Evolutionary conservation across 495 filamentous ascomycete genomes (phyloP).

Genomic region (Talaromyces trachyspermus): DNA sequence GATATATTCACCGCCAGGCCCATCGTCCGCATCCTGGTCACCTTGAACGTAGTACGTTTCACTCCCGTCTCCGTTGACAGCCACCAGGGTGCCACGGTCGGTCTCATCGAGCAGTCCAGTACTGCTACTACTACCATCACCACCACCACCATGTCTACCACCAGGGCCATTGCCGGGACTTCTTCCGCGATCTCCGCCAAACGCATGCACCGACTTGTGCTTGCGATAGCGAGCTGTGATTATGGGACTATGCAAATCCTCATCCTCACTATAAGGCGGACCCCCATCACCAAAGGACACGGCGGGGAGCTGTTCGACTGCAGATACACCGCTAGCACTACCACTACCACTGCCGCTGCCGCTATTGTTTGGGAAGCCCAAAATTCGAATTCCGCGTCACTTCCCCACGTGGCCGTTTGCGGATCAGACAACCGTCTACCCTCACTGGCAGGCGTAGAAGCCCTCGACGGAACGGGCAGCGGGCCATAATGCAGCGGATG

Average conservation of each 20-base stretch:
- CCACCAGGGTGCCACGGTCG: constrained; percentile 58
- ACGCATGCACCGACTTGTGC: constrained; percentile 62
- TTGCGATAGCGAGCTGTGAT: constrained; percentile 72
- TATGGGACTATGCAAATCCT: constrained; percentile 88
- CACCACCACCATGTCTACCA: constrained; percentile 16
- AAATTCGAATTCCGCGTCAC: constrained; percentile 36
- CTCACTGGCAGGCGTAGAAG: constrained; percentile 82
- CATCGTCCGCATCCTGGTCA: constrained; percentile 50
- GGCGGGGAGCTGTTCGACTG: constrained; percentile 63
- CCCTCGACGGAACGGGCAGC: constrained; percentile 68
- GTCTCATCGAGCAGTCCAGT: neutral
- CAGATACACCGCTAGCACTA: constrained; percentile 41
- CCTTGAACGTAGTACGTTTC: constrained; percentile 72
- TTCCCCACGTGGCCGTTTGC: constrained; percentile 53
- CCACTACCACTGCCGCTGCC: too few species aligned
- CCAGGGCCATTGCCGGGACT: constrained; percentile 29
- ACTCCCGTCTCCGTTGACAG: constrained; percentile 63
- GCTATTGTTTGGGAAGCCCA: too few species aligned
- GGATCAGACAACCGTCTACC: constrained; percentile 74
- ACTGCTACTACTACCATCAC: constrained; percentile 19
- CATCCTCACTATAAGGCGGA: constrained; percentile 95
- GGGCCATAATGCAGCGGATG: constrained; percentile 94
- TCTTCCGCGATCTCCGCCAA: constrained; percentile 38
- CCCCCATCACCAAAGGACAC: constrained; percentile 79
- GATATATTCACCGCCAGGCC: constrained; percentile 72